Percentiles rank a stretch among this genome's conserved stretches.
Conservation (phyloP, 2,329 filamentous ascomycete species). For the Aspergillus cejpii region DNA sequence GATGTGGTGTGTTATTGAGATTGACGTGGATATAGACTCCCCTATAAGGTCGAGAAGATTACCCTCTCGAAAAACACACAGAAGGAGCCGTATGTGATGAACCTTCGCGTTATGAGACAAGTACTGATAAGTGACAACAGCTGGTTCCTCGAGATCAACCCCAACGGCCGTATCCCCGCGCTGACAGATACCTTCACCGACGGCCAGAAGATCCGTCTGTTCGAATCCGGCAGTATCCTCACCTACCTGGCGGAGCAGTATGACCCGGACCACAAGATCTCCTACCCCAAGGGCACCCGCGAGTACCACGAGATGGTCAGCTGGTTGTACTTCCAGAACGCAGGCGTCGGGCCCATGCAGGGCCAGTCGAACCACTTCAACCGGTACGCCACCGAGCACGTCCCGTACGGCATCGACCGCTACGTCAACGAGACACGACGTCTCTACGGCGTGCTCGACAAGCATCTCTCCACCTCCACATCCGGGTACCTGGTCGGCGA, state of each 20-base stretch:
- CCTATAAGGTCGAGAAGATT: slow-evolving; percentile 69
- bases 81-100: slow-evolving; percentile 53
- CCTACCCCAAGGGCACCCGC: slow-evolving; percentile 63
- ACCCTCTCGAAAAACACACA: slow-evolving; percentile 70
- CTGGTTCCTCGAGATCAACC: slow-evolving; percentile 88
- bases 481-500: slow-evolving; percentile 48
- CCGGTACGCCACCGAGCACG: slow-evolving; percentile 73
- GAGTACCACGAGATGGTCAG: slow-evolving; percentile 75
- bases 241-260: slow-evolving; percentile 78
- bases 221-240: slow-evolving; percentile 77
- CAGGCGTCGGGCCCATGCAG: slow-evolving; percentile 75
- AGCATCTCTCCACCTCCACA: slow-evolving; percentile 53
- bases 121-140: slow-evolving; percentile 23
- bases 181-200: slow-evolving; percentile 72
- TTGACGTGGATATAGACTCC: slow-evolving; percentile 41
- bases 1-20: no score
- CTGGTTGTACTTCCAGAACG: slow-evolving; percentile 75
- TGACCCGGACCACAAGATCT: slow-evolving; percentile 74
- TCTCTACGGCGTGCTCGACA: slow-evolving; percentile 70
- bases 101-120: neutral
- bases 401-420: slow-evolving; percentile 73
- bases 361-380: slow-evolving; percentile 78
- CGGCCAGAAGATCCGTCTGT: slow-evolving; percentile 66
- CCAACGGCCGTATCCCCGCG: slow-evolving; percentile 85
- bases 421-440: slow-evolving; percentile 80